A percentile compares a stretch with the other conserved stretches of the same genome.
Evolutionary conservation across 2,329 filamentous ascomycete species (phyloP).

Genomic region (Sporothrix globosa): DNA sequence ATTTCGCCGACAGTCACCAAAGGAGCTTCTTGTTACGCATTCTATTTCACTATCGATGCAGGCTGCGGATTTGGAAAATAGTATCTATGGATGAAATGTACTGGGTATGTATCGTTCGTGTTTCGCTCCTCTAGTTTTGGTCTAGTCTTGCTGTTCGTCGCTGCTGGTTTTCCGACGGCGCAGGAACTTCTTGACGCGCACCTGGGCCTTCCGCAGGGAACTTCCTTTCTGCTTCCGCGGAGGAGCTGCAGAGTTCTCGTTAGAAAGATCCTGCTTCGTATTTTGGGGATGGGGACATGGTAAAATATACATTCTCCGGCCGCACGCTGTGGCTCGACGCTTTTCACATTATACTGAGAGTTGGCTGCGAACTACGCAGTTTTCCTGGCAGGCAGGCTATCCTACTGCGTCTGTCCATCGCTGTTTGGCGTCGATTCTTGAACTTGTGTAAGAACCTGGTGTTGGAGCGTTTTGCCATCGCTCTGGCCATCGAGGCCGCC

Average conservation of each 20-base stretch:
- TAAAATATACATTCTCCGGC: not conserved
- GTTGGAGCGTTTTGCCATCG: not conserved
- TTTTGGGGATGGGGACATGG: not conserved
- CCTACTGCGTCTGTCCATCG: not conserved
- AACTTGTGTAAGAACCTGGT: not conserved
- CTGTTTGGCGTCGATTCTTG: not conserved
- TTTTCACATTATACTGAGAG: not conserved
- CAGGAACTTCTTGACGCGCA: not conserved
- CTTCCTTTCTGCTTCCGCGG: not conserved
- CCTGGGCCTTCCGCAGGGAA: not conserved
- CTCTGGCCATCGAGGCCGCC: not conserved
- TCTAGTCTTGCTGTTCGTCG: not conserved
- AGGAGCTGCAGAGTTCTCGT: not conserved
- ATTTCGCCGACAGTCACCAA: not conserved
- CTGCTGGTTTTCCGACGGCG: not conserved
- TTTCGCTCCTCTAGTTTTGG: not conserved
- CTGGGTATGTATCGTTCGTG: not conserved
- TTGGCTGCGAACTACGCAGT: not conserved
- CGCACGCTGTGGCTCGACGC: no score
- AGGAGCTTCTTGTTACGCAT: not conserved
- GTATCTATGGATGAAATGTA: not conserved
- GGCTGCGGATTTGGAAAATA: not conserved
- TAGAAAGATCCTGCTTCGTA: not conserved
- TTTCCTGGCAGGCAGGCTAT: not conserved
- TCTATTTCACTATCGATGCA: not conserved